These are phyloP conservation scores for Hymenoscyphus linearis DNA, from an alignment of 2,329 filamentous ascomycete genomes.

Conservation along the genomic window DNA sequence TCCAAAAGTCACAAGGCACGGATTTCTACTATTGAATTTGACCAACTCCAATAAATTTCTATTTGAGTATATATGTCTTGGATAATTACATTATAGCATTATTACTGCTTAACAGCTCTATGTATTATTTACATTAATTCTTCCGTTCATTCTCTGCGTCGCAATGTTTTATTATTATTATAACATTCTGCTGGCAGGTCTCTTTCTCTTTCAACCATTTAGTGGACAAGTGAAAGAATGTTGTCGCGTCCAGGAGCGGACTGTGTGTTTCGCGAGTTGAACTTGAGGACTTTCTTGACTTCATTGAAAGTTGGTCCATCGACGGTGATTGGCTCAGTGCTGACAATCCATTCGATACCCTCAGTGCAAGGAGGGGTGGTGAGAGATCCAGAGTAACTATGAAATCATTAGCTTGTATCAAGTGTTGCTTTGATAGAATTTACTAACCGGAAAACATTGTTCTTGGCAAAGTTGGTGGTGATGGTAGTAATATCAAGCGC, in stretches of 20 bases:
- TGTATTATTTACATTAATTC: too few relatives aligned
- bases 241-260: slow-evolving; percentile 12
- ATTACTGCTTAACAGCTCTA: too few relatives aligned
- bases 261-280: slow-evolving; percentile 51
- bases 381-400: slow-evolving; percentile 50
- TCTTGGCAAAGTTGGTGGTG: not conserved
- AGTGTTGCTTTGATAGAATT: not conserved
- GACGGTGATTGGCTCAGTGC: slow-evolving; percentile 42
- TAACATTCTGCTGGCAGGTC: not conserved
- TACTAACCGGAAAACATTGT: not conserved
- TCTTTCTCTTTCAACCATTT: not conserved
- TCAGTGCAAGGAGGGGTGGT: slow-evolving; percentile 60
- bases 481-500: not conserved
- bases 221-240: not conserved
- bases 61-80: too few relatives aligned
- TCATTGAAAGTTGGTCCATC: slow-evolving; percentile 43
- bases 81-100: too few relatives aligned
- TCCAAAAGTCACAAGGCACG: too few relatives aligned
- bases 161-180: not conserved
- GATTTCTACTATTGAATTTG: too few relatives aligned
- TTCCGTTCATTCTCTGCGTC: too few relatives aligned
- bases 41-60: too few relatives aligned
- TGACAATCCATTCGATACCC: slow-evolving; percentile 48
- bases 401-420: not conserved
- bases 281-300: slow-evolving; percentile 48